These are phyloP conservation scores for Rubroboletus pulcherrimus DNA, from an alignment of 768 basidiomycete species.

Conservation along the genomic window DNA sequence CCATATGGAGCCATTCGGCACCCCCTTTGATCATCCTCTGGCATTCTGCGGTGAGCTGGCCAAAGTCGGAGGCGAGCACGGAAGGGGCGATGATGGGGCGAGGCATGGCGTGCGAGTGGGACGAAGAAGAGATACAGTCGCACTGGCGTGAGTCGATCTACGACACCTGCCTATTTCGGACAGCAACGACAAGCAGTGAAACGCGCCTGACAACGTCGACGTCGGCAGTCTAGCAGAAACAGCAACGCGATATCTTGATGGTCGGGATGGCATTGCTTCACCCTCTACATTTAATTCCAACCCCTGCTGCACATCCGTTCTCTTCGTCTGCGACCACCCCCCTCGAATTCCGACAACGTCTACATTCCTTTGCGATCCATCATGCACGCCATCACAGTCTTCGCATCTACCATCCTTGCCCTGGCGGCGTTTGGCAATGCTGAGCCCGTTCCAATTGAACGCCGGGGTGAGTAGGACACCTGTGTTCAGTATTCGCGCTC, in stretches of 20 bases:
- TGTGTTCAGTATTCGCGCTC: slow-evolving; percentile 1
- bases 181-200: neutral
- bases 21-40: slow-evolving; percentile 93
- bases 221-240: neutral
- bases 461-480: slow-evolving; percentile 38
- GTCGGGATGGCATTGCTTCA: neutral
- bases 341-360: neutral
- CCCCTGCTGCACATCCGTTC: too few species aligned
- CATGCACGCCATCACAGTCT: slow-evolving; percentile 31
- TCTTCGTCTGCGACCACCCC: slow-evolving; percentile 6
- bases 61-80: slow-evolving; percentile 96
- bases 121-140: slow-evolving; percentile 6
- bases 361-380: neutral
- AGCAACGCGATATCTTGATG: neutral
- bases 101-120: slow-evolving; percentile 51
- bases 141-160: slow-evolving; percentile 17
- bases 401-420: slow-evolving; percentile 36
- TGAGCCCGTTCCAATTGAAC: slow-evolving; percentile 36
- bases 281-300: neutral
- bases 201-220: neutral
- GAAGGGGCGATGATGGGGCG: slow-evolving; percentile 94
- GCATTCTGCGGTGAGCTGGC: slow-evolving; percentile 92
- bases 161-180: slow-evolving; percentile 26
- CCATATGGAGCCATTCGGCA: slow-evolving; percentile 99
- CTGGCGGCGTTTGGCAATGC: slow-evolving; percentile 34